A percentile compares a stretch with the other conserved stretches of the same genome.
Evolutionary conservation across 1,284 basidiomycete species (phyloP).

Genomic region (Inonotus obliquus): DNA sequence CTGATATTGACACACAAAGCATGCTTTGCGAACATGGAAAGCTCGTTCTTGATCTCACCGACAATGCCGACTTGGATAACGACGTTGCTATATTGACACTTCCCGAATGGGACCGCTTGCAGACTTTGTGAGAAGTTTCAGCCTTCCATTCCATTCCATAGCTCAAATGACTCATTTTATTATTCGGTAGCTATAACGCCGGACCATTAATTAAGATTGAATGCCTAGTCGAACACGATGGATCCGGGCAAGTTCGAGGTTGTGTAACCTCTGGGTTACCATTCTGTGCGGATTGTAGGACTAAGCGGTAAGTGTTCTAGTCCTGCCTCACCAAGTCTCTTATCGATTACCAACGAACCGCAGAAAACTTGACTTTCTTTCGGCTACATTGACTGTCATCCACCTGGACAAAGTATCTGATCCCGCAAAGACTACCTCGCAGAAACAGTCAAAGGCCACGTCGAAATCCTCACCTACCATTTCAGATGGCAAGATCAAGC

Average conservation of each 20-base stretch:
- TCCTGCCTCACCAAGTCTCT: background rate
- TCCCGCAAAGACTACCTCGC: background rate
- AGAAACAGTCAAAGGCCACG: background rate
- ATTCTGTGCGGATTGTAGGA: conserved; percentile 59
- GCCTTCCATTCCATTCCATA: conserved; percentile 12
- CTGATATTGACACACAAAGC: conserved; percentile 51
- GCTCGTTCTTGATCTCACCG: conserved; percentile 64
- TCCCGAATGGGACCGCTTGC: conserved; percentile 59
- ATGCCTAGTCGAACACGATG: conserved; percentile 29
- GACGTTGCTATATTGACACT: conserved; percentile 50
- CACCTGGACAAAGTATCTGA: conserved; percentile 3
- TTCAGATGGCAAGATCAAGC: background rate
- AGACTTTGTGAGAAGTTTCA: conserved; percentile 43
- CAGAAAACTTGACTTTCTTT: conserved; percentile 30
- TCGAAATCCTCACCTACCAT: background rate
- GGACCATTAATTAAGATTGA: conserved; percentile 53
- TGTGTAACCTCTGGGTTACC: conserved; percentile 41
- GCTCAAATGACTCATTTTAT: conserved; percentile 3
- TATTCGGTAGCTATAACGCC: conserved; percentile 46
- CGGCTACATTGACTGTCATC: conserved; percentile 9
- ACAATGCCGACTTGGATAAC: conserved; percentile 48
- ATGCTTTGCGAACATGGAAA: conserved; percentile 65
- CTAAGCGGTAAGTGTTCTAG: conserved; percentile 45
- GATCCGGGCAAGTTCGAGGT: conserved; percentile 29
- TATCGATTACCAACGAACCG: background rate